Conservation (phyloP, 2,329 filamentous ascomycete species). For the Calonectria henricotiae region DNA sequence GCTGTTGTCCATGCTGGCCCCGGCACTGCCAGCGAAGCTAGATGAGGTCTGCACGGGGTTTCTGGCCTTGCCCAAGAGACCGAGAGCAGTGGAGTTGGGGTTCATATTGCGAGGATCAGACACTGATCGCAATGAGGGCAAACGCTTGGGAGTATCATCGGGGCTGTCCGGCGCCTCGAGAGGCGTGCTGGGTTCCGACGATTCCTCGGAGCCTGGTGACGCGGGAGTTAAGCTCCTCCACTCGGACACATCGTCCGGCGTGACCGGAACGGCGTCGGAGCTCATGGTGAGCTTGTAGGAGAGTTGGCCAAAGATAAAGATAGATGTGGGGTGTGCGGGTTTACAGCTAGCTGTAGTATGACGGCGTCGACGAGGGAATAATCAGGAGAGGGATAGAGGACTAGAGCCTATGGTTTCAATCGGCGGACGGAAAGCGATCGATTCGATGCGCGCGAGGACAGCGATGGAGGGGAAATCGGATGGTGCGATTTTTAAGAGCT, state of each 20-base stretch:
- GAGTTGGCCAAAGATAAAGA: slow-evolving; percentile 12
- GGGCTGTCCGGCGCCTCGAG: slow-evolving; percentile 60
- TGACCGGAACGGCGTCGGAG: slow-evolving; percentile 62
- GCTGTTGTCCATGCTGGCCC: slow-evolving; percentile 58
- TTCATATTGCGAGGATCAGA: slow-evolving; percentile 79
- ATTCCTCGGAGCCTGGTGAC: slow-evolving; percentile 65
- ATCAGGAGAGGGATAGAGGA: slow-evolving; percentile 42
- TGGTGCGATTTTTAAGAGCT: slow-evolving; percentile 53
- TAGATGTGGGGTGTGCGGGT: slow-evolving; percentile 20
- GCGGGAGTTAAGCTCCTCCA: slow-evolving; percentile 58
- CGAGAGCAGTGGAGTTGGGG: slow-evolving; percentile 87
- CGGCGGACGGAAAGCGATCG: slow-evolving; percentile 49
- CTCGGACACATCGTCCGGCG: slow-evolving; percentile 64
- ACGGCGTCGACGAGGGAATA: slow-evolving; percentile 40
- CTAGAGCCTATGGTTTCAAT: slow-evolving; percentile 45
- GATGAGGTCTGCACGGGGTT: slow-evolving; percentile 65
- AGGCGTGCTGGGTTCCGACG: slow-evolving; percentile 67
- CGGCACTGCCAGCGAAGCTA: slow-evolving; percentile 54
- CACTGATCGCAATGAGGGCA: slow-evolving; percentile 74
- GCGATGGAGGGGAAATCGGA: slow-evolving; percentile 49
- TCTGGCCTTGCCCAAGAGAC: slow-evolving; percentile 79
- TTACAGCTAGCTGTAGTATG: slow-evolving; percentile 32
- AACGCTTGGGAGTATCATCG: slow-evolving; percentile 64
- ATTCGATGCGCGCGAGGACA: slow-evolving; percentile 49
- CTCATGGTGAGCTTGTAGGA: slow-evolving; percentile 43